Percentiles rank a stretch among this genome's conserved stretches.
These are phyloP conservation scores for Telopea speciosissima DNA, from an alignment of 177 flowering plant genomes.

Conservation along the genomic window DNA sequence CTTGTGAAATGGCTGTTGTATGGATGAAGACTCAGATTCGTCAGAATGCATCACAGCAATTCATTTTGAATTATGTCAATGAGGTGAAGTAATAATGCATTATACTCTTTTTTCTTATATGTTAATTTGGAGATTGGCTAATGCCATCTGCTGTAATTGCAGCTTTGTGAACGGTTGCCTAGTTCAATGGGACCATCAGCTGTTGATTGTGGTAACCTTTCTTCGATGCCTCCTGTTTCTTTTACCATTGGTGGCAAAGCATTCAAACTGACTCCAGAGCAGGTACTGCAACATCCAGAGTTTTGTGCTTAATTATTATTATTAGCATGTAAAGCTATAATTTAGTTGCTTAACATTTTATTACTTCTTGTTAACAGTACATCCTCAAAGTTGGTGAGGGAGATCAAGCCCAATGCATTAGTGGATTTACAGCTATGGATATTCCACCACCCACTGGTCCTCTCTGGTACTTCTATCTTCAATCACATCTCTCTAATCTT, in stretches of 20 bases:
- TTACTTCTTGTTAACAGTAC: conserved; percentile 38
- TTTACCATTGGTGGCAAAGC: conserved; percentile 68
- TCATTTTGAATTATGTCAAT: conserved; percentile 55
- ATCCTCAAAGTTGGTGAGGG: conserved; percentile 78
- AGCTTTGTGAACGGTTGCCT: conserved; percentile 88
- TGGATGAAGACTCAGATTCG: conserved; percentile 83
- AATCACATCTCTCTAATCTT: not conserved
- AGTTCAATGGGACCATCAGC: conserved; percentile 90
- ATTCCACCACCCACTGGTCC: conserved; percentile 84
- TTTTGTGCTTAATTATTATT: not conserved
- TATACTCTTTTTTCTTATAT: conserved; percentile 1
- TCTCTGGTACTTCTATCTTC: conserved; percentile 49
- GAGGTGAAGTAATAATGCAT: conserved; percentile 35
- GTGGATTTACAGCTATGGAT: conserved; percentile 75
- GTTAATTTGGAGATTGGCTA: conserved; percentile 8
- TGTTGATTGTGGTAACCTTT: conserved; percentile 58
- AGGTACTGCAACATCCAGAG: conserved; percentile 34
- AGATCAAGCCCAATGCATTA: conserved; percentile 66
- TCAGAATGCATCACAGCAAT: conserved; percentile 66
- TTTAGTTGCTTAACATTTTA: not conserved
- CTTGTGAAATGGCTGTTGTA: conserved; percentile 85
- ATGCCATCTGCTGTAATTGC: conserved; percentile 15
- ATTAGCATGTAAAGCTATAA: not conserved
- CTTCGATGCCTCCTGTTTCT: conserved; percentile 69
- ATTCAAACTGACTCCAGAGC: conserved; percentile 69